Evolutionary conservation across 352 stramenopile species (phyloP), one percentile per base, ranked within the genome.

Genomic region (Globisporangium solare): DNA sequence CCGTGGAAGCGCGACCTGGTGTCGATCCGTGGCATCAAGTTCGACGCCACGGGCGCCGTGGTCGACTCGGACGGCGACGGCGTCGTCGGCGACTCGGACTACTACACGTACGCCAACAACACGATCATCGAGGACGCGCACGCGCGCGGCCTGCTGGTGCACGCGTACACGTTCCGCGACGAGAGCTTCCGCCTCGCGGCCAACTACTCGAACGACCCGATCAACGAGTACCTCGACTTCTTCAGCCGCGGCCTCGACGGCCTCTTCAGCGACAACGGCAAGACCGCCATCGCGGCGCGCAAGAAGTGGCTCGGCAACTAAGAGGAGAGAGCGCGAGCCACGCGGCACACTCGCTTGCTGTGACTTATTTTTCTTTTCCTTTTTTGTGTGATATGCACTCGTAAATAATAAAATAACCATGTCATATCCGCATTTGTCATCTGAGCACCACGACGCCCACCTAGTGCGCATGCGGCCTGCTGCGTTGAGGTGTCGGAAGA

Each of bases 1-100:
- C 80, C 79, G 13, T 90, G 84, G 66, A 97, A 97, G 66, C 82
- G 83, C 60, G 83, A 91, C 51, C 47, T 96, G 41, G 64, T 91
- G 17, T 75, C 83, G 47, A 61, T 70, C 7, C 56, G 83, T 13
- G 66, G 76, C 4, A 61, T 68, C 18, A 62, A 86, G 56, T 54
- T 82, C 40, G 68, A 84, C 13, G 60, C 52, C 0, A 32, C 65
- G 13, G 79, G 71, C 47, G 78, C 64, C 37, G 65, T 70, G 13
- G 70, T 73, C 37, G 79, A 92, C 54, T 71, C 60, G 31, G 89
- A 89, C 60, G 82, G 77, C 22, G 80, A 95, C 61, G 76, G 72
- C 27, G 49, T 70, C 35, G 51, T 88, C 37, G 71, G 60, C 18
- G 81, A 91, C 55, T 76, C 74, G 6, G 80, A 90, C 67, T 85